phyloP scores from a whole-genome alignment of 257 asterid species.

The Solanum dulcamara region DNA sequence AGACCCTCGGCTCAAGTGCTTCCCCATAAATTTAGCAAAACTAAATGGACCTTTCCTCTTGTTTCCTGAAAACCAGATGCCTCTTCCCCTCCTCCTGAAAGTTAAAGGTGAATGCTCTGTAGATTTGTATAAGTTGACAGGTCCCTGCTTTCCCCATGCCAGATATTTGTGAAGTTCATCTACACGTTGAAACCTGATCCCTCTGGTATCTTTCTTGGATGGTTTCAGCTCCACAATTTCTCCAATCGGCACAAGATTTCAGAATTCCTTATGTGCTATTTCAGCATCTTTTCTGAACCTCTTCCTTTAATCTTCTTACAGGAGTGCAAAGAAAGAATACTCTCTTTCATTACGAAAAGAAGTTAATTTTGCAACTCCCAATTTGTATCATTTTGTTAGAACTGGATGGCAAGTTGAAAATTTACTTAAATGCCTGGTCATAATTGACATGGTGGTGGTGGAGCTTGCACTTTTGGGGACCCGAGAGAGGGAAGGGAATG shows the following conservation, averaged over 20 bases:
- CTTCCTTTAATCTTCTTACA: not conserved
- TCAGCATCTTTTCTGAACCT: not conserved
- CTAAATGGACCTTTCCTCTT: not conserved
- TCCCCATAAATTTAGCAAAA: not conserved
- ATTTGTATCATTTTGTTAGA: not conserved
- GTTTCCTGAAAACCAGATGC: not conserved
- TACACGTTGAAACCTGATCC: not conserved
- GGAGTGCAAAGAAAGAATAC: not conserved
- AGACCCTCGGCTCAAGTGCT: not conserved
- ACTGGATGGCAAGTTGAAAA: not conserved
- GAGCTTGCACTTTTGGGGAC: not conserved
- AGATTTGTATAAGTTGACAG: not conserved
- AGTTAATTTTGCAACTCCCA: not conserved
- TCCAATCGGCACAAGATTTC: not conserved
- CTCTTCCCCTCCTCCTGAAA: not conserved
- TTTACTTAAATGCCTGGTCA: not conserved
- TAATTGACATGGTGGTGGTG: not conserved
- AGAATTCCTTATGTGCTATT: not conserved
- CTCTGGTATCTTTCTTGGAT: not conserved
- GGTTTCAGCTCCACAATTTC: not conserved
- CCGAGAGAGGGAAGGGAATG: not conserved
- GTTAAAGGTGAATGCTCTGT: not conserved
- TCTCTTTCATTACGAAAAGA: not conserved
- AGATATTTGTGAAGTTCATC: not conserved
- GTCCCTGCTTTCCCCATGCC: not conserved